Percentiles rank a stretch among this genome's conserved stretches.
These are phyloP conservation scores for Primulina tabacum DNA, from an alignment of 257 asterid genomes.

Conservation along the genomic window DNA sequence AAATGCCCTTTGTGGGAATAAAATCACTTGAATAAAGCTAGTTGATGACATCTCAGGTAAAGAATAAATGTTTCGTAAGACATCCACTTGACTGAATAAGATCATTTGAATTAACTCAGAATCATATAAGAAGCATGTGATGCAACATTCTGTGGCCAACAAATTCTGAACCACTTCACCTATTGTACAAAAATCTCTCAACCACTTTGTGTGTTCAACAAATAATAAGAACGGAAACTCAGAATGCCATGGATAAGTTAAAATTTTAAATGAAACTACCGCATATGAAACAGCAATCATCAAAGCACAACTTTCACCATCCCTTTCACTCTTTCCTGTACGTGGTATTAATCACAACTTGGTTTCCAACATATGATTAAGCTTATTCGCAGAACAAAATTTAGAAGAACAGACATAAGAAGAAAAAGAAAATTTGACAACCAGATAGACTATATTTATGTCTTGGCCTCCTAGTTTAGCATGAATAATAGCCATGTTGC, in stretches of 20 bases:
- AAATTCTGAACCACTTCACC: neutral
- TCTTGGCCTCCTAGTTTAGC: neutral
- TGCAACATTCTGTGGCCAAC: neutral
- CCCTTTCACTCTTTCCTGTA: constrained; percentile 4
- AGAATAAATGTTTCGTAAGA: constrained; percentile 4
- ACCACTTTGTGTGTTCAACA: neutral
- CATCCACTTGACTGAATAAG: neutral
- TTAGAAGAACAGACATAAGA: neutral
- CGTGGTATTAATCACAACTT: neutral
- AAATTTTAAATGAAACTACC: neutral
- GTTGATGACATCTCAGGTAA: neutral
- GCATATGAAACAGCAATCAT: neutral
- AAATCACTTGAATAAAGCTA: constrained; percentile 7
- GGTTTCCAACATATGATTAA: neutral
- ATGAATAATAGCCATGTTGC: constrained; percentile 13
- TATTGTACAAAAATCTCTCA: too few relatives aligned
- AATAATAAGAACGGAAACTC: neutral
- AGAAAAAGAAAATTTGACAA: neutral
- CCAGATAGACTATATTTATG: neutral
- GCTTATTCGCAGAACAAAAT: neutral
- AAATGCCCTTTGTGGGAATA: constrained; percentile 3
- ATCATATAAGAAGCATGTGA: neutral
- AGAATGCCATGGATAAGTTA: neutral
- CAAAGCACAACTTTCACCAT: constrained; percentile 19
- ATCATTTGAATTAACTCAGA: neutral